Evolutionary conservation across 1,284 basidiomycete species (phyloP).

Genomic region (Hemileia vastatrix): DNA sequence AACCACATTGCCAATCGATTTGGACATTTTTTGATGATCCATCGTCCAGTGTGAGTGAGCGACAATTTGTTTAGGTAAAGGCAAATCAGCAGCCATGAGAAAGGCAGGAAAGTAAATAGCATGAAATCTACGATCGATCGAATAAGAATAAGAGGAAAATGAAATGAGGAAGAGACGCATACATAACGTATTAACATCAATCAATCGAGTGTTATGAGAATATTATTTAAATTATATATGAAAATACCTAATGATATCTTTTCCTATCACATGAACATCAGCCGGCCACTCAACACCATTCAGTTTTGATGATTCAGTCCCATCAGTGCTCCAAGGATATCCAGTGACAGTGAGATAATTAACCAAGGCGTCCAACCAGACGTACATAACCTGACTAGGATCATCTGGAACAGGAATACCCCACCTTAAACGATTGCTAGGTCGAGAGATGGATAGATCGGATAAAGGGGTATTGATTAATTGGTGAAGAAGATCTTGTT

Average conservation of each 20-base stretch:
- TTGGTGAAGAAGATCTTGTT: slow-evolving; percentile 31
- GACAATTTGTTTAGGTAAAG: slow-evolving; percentile 37
- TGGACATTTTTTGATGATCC: slow-evolving; percentile 41
- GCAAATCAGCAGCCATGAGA: slow-evolving; percentile 38
- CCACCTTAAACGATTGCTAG: slow-evolving; percentile 37
- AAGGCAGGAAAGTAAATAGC: slow-evolving; percentile 45
- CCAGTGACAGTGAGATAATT: slow-evolving; percentile 44
- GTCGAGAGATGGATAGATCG: slow-evolving; percentile 40
- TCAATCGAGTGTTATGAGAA: neutral
- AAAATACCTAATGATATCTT: slow-evolving; percentile 40
- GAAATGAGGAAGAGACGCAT: neutral
- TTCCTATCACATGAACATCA: slow-evolving; percentile 42
- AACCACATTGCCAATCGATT: slow-evolving; percentile 40
- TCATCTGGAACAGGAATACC: slow-evolving; percentile 42
- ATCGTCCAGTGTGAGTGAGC: slow-evolving; percentile 45
- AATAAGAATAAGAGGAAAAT: neutral
- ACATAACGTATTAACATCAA: neutral
- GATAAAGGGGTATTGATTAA: slow-evolving; percentile 34
- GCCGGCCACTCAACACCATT: slow-evolving; percentile 35
- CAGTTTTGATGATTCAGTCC: neutral
- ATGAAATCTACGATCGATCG: slow-evolving; percentile 33
- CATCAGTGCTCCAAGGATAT: slow-evolving; percentile 30
- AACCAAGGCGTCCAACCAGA: slow-evolving; percentile 43
- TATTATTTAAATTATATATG: neutral
- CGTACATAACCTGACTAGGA: slow-evolving; percentile 39